A percentile compares a stretch with the other conserved stretches of the same genome.
Evolutionary conservation across 306 rosid species (phyloP).

Genomic region (Quercus cerris): DNA sequence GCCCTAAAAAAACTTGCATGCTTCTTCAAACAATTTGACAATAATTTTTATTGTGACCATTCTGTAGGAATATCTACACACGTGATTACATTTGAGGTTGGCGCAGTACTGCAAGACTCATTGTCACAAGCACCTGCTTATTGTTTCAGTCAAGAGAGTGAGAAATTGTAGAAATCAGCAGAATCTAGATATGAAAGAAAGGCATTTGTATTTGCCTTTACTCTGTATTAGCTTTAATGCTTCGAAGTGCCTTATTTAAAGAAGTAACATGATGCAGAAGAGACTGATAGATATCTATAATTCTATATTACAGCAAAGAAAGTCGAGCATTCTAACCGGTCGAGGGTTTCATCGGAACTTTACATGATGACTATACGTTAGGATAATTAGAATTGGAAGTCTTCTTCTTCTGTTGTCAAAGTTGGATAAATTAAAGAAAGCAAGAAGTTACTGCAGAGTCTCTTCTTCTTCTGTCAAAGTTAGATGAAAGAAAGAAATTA

Average conservation of each 20-base stretch:
- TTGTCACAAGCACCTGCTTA: constrained; percentile 28
- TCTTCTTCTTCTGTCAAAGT: no score
- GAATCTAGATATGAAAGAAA: background rate
- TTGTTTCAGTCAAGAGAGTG: constrained; percentile 19
- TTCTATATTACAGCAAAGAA: background rate
- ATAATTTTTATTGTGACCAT: background rate
- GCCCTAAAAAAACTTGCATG: background rate
- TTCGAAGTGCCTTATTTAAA: background rate
- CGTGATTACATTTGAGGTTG: constrained; percentile 40
- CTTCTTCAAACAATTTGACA: background rate
- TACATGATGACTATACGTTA: no score
- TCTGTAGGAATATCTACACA: constrained; percentile 26
- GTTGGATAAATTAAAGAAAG: no score
- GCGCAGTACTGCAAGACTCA: constrained; percentile 32
- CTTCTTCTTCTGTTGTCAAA: no score
- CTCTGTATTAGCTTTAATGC: background rate
- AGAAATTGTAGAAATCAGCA: background rate
- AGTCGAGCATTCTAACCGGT: no score
- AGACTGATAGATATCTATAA: background rate
- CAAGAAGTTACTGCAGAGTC: no score
- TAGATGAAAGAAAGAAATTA: no score
- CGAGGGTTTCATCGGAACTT: no score
- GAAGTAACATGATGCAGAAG: background rate
- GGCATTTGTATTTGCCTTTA: background rate
- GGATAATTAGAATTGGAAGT: no score